Evolutionary conservation across 805 yeast species (phyloP).

Genomic region (Ogataea thermomethanolica): DNA sequence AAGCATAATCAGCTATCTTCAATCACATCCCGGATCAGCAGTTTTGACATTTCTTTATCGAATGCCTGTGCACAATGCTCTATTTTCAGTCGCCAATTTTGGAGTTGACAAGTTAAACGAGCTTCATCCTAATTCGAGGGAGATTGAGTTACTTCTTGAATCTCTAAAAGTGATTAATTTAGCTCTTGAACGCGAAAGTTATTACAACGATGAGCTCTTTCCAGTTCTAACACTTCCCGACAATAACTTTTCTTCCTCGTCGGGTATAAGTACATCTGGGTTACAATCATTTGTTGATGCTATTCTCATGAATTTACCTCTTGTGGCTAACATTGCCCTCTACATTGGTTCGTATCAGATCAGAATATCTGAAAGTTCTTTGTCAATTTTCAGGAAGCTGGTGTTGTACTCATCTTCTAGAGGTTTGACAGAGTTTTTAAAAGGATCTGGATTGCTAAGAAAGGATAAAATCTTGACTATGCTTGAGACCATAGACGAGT

Average conservation of each 20-base stretch:
- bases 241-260: conserved; percentile 39
- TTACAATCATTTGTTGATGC: conserved; percentile 67
- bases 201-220: conserved; percentile 53
- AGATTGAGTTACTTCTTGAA: conserved; percentile 36
- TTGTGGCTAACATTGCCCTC: conserved; percentile 70
- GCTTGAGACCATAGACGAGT: conserved; percentile 74
- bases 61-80: conserved; percentile 49
- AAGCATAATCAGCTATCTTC: conserved; percentile 49
- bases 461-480: conserved; percentile 65
- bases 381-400: conserved; percentile 51
- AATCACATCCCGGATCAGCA: conserved; percentile 68
- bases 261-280: conserved; percentile 54
- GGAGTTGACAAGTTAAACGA: conserved; percentile 59
- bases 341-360: conserved; percentile 60
- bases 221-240: conserved; percentile 45
- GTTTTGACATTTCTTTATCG: conserved; percentile 60
- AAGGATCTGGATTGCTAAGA: conserved; percentile 33
- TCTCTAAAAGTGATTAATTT: conserved; percentile 44
- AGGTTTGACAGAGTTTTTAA: conserved; percentile 8
- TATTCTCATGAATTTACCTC: conserved; percentile 62
- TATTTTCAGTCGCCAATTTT: conserved; percentile 53
- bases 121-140: conserved; percentile 31
- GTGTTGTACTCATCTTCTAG: conserved; percentile 43
- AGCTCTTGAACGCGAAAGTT: conserved; percentile 52
- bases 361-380: conserved; percentile 48